A percentile compares a stretch with the other conserved stretches of the same genome.
Conservation (phyloP, 2,329 filamentous ascomycete species). For the Tolypocladium amazonense region DNA sequence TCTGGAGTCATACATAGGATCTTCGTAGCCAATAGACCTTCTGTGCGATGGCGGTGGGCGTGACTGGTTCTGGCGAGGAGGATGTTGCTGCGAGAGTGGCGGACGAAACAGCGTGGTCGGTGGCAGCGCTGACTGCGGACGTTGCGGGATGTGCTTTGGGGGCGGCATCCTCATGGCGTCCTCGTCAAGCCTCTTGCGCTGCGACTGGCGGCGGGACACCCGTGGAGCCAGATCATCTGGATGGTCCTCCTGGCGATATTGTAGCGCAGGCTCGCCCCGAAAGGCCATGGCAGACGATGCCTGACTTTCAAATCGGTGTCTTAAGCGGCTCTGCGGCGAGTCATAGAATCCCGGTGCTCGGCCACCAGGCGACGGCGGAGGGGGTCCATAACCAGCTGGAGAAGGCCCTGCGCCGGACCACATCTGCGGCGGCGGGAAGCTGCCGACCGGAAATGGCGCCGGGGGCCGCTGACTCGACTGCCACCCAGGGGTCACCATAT, state of each 20-base stretch:
- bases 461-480: conserved; percentile 13
- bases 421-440: conserved; percentile 20
- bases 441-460: conserved; percentile 13
- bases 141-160: conserved; percentile 21
- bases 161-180: conserved; percentile 40
- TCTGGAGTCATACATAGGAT: neutral
- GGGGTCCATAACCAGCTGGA: conserved; percentile 13
- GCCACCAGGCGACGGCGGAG: conserved; percentile 17
- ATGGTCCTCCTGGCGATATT: conserved; percentile 28
- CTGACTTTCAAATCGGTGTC: conserved; percentile 22
- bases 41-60: conserved; percentile 17
- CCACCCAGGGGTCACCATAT: conserved; percentile 16
- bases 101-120: conserved; percentile 17
- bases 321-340: conserved; percentile 18
- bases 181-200: conserved; percentile 29
- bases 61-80: conserved; percentile 15
- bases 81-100: conserved; percentile 13
- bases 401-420: conserved; percentile 12
- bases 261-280: conserved; percentile 10
- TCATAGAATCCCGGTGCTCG: conserved; percentile 20
- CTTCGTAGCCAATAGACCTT: conserved; percentile 20
- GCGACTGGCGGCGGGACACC: conserved; percentile 30
- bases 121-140: conserved; percentile 24
- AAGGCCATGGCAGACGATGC: conserved; percentile 31
- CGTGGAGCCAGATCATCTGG: conserved; percentile 26